Percentiles rank a stretch among this genome's conserved stretches.
phyloP scores from a whole-genome alignment of 441 rosid species.

The Pelargonium australe region DNA sequence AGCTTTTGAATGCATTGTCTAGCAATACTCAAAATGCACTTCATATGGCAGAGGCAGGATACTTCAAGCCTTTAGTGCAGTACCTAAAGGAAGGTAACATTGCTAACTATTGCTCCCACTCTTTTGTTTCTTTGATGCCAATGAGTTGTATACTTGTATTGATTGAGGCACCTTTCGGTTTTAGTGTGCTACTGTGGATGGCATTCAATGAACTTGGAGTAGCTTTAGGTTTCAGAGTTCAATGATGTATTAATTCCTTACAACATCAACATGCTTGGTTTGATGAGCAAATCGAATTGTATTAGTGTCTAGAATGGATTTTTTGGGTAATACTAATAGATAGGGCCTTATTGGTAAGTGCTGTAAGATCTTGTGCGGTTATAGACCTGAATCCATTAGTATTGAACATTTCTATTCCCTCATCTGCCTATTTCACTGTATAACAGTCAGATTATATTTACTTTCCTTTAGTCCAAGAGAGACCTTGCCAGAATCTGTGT shows the following conservation, averaged over 20 bases:
- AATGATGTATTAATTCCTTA: no score
- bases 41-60: constrained; percentile 76
- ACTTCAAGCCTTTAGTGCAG: constrained; percentile 58
- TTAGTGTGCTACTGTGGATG: no score
- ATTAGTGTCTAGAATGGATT: not conserved
- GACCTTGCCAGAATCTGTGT: not conserved
- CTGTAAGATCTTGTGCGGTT: not conserved
- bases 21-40: constrained; percentile 63
- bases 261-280: no score
- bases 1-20: constrained; percentile 48
- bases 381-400: not conserved
- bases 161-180: no score
- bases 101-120: not conserved
- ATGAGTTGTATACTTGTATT: no score
- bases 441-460: no score
- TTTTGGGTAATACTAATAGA: not conserved
- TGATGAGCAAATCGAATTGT: no score
- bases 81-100: constrained; percentile 48
- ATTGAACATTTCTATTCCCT: not conserved
- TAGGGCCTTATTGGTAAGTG: constrained; percentile 3
- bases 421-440: no score
- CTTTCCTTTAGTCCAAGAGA: no score
- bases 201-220: no score
- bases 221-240: no score
- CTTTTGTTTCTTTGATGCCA: not conserved